Evolutionary conservation across 371 early-diverging fungal genomes (phyloP), one percentile per base, ranked within the genome.

Genomic region (Amoeboaphelidium protococcarum): DNA sequence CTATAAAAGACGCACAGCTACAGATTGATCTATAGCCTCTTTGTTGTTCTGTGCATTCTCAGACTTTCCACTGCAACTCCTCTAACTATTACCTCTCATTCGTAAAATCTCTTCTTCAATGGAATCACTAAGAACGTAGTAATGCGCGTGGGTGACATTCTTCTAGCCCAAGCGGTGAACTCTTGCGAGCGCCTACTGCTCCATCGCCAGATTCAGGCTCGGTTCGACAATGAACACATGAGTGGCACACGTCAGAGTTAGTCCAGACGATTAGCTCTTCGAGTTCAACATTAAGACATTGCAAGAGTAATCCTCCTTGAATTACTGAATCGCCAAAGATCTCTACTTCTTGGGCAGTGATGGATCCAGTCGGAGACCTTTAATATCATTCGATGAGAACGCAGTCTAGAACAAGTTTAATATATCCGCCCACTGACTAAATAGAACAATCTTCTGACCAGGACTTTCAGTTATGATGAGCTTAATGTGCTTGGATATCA

Each of bases 151-250:
- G 0, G 64, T 64, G 23, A 47, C 53, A 23, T 54, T 58, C 6
- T 48, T 52, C 45, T 66, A 64, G 0, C 67, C 67, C 24, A 66
- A 62, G 0, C 67, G 58, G 46, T 64, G 62, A 2, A 66, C 59
- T 0, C 67, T 41, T 37, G 51, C 53, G 45, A 64, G 56, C 3
- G 67, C 60, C 55, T 66, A 63, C 44, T 46, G 47, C 47, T 63
- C 62, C 20, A 62, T 25, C 2, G 57, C 59, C 3, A 26, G 21
- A 42, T 63, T 57, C 37, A 66, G 52, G 4, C 59, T 53, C 12
- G 67, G 67, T 52, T 66, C 67, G 43, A 66, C 54, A 3, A 66
- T 43, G 46, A 66, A 58, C 12, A 64, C 62, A 48, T 66, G 59
- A 6, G 52, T 59, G 16, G 64, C 63, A 13, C 41, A 16, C 19